Conservation (phyloP, 176 grass and related monocot species). For the Eragrostis curvula region DNA sequence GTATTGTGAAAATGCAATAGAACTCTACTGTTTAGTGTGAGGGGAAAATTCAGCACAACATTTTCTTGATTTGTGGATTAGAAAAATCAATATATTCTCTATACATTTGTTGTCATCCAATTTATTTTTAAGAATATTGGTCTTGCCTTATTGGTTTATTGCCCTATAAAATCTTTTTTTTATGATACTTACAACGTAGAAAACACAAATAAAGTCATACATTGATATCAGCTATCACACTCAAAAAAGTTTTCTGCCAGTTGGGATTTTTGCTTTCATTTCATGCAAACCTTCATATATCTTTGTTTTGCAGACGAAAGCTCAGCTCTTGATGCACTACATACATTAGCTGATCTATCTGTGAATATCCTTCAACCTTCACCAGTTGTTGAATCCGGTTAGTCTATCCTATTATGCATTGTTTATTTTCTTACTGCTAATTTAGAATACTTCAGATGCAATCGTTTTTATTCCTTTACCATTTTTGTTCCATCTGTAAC, state of each 20-base stretch:
- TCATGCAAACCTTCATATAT: neutral
- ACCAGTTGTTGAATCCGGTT: conserved; percentile 82
- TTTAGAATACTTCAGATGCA: conserved; percentile 32
- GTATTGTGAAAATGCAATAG: conserved; percentile 22
- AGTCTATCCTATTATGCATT: conserved; percentile 35
- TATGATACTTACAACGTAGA: neutral
- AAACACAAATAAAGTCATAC: conserved; percentile 19
- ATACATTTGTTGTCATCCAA: neutral
- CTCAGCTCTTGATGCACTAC: conserved; percentile 77
- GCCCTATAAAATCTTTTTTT: conserved; percentile 28
- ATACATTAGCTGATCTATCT: conserved; percentile 93
- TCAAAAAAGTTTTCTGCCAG: neutral
- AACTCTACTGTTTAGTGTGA: neutral
- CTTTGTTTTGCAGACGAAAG: conserved; percentile 71
- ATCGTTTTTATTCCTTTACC: neutral
- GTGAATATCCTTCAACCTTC: conserved; percentile 91
- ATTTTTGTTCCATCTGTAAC: conserved; percentile 22
- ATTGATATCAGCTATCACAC: conserved; percentile 5
- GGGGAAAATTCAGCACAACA: neutral
- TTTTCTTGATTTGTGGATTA: conserved; percentile 20
- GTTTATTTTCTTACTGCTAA: conserved; percentile 11
- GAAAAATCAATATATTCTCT: conserved; percentile 12
- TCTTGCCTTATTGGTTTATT: neutral
- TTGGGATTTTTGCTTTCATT: conserved; percentile 21
- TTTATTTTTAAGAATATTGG: conserved; percentile 34